Percentiles rank a stretch among this genome's conserved stretches.
Conservation (phyloP, 176 grass and related monocot species). For the Lolium rigidum region DNA sequence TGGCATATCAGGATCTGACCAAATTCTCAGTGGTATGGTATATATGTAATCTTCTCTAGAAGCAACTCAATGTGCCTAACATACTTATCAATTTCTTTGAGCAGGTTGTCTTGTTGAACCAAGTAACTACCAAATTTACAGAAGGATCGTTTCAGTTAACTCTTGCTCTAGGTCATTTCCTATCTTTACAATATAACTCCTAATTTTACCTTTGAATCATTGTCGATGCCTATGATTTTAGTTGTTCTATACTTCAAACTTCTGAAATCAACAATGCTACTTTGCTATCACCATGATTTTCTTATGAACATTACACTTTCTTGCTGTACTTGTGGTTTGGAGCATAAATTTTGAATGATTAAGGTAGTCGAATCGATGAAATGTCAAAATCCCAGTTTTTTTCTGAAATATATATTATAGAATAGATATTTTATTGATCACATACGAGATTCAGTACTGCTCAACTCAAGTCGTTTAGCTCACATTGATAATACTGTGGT, state of each 20-base stretch:
- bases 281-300: not conserved
- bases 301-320: constrained; percentile 19
- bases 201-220: constrained; percentile 6
- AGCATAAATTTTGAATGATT: not conserved
- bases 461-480: not conserved
- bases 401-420: not conserved
- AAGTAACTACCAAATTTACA: constrained; percentile 94
- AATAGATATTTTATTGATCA: not conserved
- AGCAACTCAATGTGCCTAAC: constrained; percentile 21
- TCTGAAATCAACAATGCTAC: not conserved
- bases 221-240: not conserved
- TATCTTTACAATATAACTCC: not conserved
- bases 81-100: constrained; percentile 38
- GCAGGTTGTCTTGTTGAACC: constrained; percentile 95
- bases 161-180: constrained; percentile 80
- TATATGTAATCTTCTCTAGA: constrained; percentile 15
- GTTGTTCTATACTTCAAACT: not conserved
- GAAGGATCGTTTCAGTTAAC: constrained; percentile 92
- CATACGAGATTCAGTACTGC: not conserved
- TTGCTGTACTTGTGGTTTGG: not conserved
- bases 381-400: not conserved
- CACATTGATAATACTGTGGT: not conserved
- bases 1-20: not conserved
- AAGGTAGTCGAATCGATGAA: not conserved
- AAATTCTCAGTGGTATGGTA: not conserved